Base-by-base conservation (phyloP, 2,329 filamentous ascomycete species). In the Cadophora luteo-olivacea region DNA sequence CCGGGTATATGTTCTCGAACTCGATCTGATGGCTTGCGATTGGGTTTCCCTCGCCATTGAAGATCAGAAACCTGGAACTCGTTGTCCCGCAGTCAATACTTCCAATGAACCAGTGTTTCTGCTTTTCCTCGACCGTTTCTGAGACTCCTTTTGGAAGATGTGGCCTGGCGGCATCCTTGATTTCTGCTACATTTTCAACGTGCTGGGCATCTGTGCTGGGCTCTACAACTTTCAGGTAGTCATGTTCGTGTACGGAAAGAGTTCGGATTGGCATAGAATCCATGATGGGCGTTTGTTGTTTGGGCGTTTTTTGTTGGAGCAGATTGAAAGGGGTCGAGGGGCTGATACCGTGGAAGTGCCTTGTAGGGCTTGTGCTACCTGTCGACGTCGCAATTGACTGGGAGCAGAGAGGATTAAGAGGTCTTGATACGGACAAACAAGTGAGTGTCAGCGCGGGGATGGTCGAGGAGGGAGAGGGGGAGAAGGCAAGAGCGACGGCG, bases 21-120 rank as follows among this genome's bases (percentile, higher is more conserved):
- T 97, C 93, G 72, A 94, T 89, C 81, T 97, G 94, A 78, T 97
- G 93, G 74, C 89, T 90, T 48, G 92, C 93, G 55, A 96, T 87
- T 4, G 92, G 92, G 68, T 91, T 89, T 66, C 94, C 93, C 52
- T 87, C 82, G 72, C 88, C 89, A 80, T 97, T 90, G 82, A 97
- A 97, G 77, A 97, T 94, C 74, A 97, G 87, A 81, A 97, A 97
- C 48, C 94, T 87, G 41, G 93, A 92, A 68, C 92, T 95, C 38
- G 94, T 97, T 14, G 94, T 97, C 68, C 94, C 94, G 77, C 97
- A 93, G 78, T 97, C 94, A 78, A 97, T 94, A 74, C 92, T 92
- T 69, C 93, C 94, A 69, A 97, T 90, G 76, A 92, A 97, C 81
- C 87, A 87, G 67, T 90, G 81, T 51, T 82, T 70, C 38, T 72